Percentiles rank a stretch among this genome's conserved stretches.
Evolutionary conservation across 768 basidiomycete species (phyloP).

Genomic region (Termitomyces sp.): DNA sequence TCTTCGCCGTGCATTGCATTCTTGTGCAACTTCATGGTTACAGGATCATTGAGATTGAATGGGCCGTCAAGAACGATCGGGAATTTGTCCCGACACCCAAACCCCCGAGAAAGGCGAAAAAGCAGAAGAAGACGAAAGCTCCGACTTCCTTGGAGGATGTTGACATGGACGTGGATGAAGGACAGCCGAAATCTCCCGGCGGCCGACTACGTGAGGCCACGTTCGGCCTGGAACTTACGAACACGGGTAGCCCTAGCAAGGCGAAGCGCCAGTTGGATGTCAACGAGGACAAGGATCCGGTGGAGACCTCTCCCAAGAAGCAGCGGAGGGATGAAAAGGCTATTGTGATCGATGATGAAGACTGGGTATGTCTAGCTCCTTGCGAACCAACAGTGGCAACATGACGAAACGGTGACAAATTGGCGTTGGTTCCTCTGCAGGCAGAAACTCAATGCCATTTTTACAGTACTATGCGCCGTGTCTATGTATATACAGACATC

Average conservation of each 20-base stretch:
- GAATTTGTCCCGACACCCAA: constrained; percentile 57
- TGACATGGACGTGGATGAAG: constrained; percentile 23
- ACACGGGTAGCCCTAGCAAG: constrained; percentile 31
- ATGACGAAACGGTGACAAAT: background rate
- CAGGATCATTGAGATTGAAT: constrained; percentile 82
- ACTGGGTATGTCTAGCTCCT: constrained; percentile 22
- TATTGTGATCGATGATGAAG: constrained; percentile 22
- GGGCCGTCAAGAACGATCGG: constrained; percentile 60
- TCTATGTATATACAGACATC: background rate
- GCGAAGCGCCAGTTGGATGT: constrained; percentile 30
- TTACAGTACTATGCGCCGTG: background rate
- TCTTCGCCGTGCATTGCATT: constrained; percentile 17
- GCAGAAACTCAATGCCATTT: background rate
- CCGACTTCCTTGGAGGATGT: constrained; percentile 20
- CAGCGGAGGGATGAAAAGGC: constrained; percentile 20
- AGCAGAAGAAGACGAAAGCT: constrained; percentile 25
- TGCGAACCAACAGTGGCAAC: constrained; percentile 10
- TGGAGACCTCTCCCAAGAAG: constrained; percentile 27
- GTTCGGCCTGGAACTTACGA: constrained; percentile 41
- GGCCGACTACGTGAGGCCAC: constrained; percentile 17
- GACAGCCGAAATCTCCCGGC: constrained; percentile 4
- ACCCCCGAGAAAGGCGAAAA: constrained; percentile 32
- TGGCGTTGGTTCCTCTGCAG: background rate
- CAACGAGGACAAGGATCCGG: constrained; percentile 18
- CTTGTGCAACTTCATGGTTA: constrained; percentile 22